Evolutionary conservation across 108 stramenopile genomes (phyloP).

Genomic region (Hondaea fermentalgiana): DNA sequence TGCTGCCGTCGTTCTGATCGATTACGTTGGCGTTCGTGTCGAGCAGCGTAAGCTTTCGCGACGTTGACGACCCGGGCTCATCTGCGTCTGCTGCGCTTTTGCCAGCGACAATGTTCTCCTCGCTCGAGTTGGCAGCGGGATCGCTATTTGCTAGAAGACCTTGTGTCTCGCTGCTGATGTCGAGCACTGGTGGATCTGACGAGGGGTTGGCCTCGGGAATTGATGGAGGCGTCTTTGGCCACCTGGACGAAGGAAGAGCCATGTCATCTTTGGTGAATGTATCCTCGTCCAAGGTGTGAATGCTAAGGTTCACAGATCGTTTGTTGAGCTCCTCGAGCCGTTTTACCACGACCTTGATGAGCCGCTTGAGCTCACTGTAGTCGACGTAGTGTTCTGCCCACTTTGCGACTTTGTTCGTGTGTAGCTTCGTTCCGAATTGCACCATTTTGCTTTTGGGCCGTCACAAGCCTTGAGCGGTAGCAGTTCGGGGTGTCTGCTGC

Average conservation of each 20-base stretch:
- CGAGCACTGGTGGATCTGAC: not conserved
- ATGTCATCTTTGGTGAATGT: not conserved
- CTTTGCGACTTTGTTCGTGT: slow-evolving; percentile 27
- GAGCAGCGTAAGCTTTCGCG: no score
- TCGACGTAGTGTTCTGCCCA: slow-evolving; percentile 32
- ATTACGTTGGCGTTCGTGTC: no score
- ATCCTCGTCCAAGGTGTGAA: no score
- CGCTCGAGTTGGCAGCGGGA: no score
- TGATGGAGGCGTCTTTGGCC: not conserved
- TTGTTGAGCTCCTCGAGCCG: not conserved
- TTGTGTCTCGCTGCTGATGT: no score
- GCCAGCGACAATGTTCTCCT: no score
- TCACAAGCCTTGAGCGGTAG: no score
- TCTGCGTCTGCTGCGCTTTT: not conserved
- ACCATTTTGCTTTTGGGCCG: slow-evolving; percentile 14
- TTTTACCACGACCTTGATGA: slow-evolving; percentile 9
- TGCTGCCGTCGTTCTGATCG: no score
- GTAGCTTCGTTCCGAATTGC: slow-evolving; percentile 36
- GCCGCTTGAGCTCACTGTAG: slow-evolving; percentile 28
- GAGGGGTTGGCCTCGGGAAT: not conserved
- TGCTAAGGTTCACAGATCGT: not conserved
- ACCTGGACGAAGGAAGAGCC: not conserved
- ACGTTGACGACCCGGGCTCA: not conserved
- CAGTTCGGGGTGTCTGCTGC: no score
- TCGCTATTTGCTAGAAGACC: no score